Base-by-base conservation (phyloP, 139 green algal genomes). In the Chlamydomonas applanata region DNA sequence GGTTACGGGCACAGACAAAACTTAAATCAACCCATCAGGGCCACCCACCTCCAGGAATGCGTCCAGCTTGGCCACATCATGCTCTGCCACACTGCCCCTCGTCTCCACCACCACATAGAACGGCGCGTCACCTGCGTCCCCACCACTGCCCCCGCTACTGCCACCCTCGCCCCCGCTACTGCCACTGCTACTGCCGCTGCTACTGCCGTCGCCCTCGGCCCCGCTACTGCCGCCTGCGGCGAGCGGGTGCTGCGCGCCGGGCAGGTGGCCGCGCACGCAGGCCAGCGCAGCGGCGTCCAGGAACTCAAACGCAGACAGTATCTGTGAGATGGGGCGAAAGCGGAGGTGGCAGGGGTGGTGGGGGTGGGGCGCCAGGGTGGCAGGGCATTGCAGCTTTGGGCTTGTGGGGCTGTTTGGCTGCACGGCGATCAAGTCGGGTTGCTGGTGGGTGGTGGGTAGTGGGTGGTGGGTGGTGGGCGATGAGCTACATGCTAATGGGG, bases 91-190 rank as follows among this genome's bases (percentile, higher is more conserved):
- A 82, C 87, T 96, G 63, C 94, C 93, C 25, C 88, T 87, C 0
- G 92, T 98, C 83, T 99, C 96, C 1, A 98, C 75, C 29, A 98
- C 66, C 71, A 98, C 76, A 77, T 97, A 98, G 52, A 99, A 95
- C 19, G 89, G 84, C 0, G n/a, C 40, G 11, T 73, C 32, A n/a
- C 29, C 33, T 52, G 35, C 65, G 25, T 46, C 53, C 2, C 56
- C 74, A 19, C 59, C 59, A 4, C 49, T 35, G 13, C 9, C 13
- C 36, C 32, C 3, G 68, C 49, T 34, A 3, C 44, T 40, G 19
- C 14, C 16, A 59, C 11, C 67, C 7, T n/a, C 54, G 13, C 36
- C 1, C 33, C 72, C 36, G 35, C 73, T 78, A 69, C 68, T 80
- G 57, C 63, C 24, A 64, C n/a, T n/a, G n/a, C 35, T 35, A n/a